Evolutionary conservation across 1,284 basidiomycete species (phyloP), one percentile per base, ranked within the genome.

Genomic region (Heliocybe sulcata): DNA sequence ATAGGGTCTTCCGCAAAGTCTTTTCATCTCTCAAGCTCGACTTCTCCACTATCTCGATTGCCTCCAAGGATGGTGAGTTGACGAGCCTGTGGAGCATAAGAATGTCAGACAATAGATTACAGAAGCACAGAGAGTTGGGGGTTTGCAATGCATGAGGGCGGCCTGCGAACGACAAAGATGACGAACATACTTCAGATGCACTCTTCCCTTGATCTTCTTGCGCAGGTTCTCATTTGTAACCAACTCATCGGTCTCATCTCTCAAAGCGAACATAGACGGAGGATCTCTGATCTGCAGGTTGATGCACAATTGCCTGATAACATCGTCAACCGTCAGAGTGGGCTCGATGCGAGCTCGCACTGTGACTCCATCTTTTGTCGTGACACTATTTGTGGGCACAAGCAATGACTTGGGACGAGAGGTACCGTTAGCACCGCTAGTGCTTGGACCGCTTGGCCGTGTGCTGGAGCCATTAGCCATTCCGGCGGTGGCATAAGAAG

Each of bases 211-310:
- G 58, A 94, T 92, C 73, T 89, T 92, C 72, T 82, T 87, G 65
- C 82, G 79, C 65, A 92, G 71, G 67, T 91, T 96, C 58, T 92
- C 88, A 64, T 94, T 92, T 25, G 94, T 96, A n/a, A 98, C 87
- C 50, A 98, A 73, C 63, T 91, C 89, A 61, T 94, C 91, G 26
- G 78, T 82, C 62, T 94, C 91, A 65, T 97, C 94, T 61, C 95
- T 78, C 56, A 98, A 70, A 1, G 93, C 92, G 64, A 88, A 94
- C 57, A 92, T 78, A 2, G 83, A 81, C 12, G 91, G 83, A 0
- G 90, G 83, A 54, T 94, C 92, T 58, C 85, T 84, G 51, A 95
- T 85, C 64, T 89, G 87, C 61, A 98, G 75, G 67, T 90, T 90
- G 59, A 85, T 71, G 62, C 87, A 90, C 14, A 92, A 77, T 65